Evolutionary conservation across 345 rosid genomes (phyloP), one percentile per base, ranked within the genome.

Genomic region (Excoecaria cochinchinensis): DNA sequence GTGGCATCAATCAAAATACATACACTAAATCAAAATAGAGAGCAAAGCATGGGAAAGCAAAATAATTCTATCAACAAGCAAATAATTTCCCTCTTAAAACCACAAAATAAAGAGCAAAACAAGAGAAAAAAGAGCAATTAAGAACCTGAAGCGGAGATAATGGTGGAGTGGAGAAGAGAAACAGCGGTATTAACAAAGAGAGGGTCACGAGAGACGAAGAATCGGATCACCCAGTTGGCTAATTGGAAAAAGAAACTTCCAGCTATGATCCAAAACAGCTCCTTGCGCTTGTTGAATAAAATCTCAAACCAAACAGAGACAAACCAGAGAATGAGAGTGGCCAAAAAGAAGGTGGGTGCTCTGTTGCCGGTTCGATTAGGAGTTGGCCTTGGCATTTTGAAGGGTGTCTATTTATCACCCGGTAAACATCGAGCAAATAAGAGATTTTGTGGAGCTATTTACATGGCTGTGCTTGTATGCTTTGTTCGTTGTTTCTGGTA

Each of bases 151-250:
- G 78, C 80, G 39, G 98, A 94, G 72, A 94, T 90, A 74, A 88
- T 31, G 52, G 88, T 69, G 57, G 98, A 92, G 81, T 94, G 98
- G 82, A 94, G 88, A 61, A 94, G 95, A 68, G 98, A 94, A 72
- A 91, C 97, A 38, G 87, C 84, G 81, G 97, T 94, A 22, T 92
- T 94, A 50, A 94, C 98, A 53, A 91, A 90, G 77, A 92, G 88
- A 79, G 95, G 90, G 69, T 92, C 97, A 68, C 97, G 97, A 79
- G 93, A 91, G 69, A 91, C 78, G 74, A 53, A 67, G 31, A 59
- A 22, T 24, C 97, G 87, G 77, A 92, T 66, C 24, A 84, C 77
- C 91, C 90, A 87, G 76, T 92, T 94, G 48, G 91, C 88, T 22
- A 72, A 47, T 77, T 94, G 97, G 90, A 79, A 92, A 73, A 94